Conservation (phyloP, 306 rosid species). For the Vigna reflexopilosa region DNA sequence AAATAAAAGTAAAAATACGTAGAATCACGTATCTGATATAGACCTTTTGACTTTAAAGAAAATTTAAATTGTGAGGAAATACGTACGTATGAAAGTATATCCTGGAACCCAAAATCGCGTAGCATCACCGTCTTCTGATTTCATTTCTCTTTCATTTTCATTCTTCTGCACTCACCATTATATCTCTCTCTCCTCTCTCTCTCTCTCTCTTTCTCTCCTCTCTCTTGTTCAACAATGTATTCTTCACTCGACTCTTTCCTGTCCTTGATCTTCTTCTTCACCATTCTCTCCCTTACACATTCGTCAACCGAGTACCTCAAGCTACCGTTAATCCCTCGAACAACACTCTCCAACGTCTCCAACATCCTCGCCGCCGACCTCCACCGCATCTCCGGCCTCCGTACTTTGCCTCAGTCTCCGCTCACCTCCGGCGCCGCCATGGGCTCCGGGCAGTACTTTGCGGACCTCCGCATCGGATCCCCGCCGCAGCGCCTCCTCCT, state of each 20-base stretch:
- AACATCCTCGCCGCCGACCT: conserved; percentile 57
- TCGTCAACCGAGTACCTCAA: conserved; percentile 52
- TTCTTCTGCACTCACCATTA: neutral
- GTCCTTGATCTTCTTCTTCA: neutral
- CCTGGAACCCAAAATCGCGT: conserved; percentile 8
- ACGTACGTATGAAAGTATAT: conserved; percentile 13
- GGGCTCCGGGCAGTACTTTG: conserved; percentile 86
- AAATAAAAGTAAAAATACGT: too few relatives aligned
- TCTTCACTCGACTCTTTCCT: conserved; percentile 8
- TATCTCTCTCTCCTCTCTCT: neutral
- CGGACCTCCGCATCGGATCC: conserved; percentile 62
- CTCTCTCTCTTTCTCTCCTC: neutral
- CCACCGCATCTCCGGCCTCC: conserved; percentile 73
- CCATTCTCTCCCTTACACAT: conserved; percentile 15
- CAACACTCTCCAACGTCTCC: conserved; percentile 51
- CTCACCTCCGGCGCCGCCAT: conserved; percentile 71
- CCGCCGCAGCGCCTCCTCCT: conserved; percentile 78
- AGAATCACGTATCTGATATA: too few relatives aligned
- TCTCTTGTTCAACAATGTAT: conserved; percentile 41
- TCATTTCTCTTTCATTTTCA: neutral
- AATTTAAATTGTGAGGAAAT: too few relatives aligned
- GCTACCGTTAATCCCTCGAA: conserved; percentile 57
- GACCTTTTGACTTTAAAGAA: too few relatives aligned
- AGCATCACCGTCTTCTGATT: neutral
- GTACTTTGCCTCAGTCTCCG: conserved; percentile 53